A percentile compares a stretch with the other conserved stretches of the same genome.
phyloP scores from a whole-genome alignment of 2,329 filamentous ascomycete species.

The Colletotrichum cordylinicola region DNA sequence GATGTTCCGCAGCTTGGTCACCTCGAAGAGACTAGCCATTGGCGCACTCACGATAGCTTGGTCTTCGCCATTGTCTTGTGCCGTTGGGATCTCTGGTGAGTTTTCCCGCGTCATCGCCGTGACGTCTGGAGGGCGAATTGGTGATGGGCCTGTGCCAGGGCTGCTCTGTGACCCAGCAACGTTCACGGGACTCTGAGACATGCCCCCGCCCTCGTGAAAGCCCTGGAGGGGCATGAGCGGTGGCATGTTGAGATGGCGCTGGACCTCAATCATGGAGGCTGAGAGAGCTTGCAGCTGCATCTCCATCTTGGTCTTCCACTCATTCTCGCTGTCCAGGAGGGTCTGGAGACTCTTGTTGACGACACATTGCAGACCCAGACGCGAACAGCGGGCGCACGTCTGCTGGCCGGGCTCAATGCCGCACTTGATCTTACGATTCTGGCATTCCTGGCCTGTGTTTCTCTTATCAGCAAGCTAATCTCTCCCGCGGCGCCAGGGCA shows the following conservation, averaged over 20 bases:
- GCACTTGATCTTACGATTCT: conserved; percentile 61
- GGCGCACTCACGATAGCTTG: conserved; percentile 34
- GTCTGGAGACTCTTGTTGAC: conserved; percentile 62
- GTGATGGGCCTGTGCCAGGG: conserved; percentile 22
- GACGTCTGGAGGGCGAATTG: conserved; percentile 24
- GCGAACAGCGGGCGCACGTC: conserved; percentile 54
- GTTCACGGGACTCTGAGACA: conserved; percentile 18
- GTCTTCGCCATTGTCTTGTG: conserved; percentile 26
- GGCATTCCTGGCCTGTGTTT: conserved; percentile 46
- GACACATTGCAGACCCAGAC: conserved; percentile 55
- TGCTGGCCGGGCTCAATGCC: conserved; percentile 49
- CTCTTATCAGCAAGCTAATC: background rate
- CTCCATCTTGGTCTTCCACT: conserved; percentile 42
- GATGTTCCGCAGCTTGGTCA: conserved; percentile 37
- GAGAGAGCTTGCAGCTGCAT: conserved; percentile 30
- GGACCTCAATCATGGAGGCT: conserved; percentile 30
- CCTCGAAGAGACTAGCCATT: conserved; percentile 37
- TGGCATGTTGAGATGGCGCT: conserved; percentile 26
- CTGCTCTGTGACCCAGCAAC: conserved; percentile 19
- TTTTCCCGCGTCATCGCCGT: conserved; percentile 39
- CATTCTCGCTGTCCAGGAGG: conserved; percentile 57
- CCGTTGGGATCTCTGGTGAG: conserved; percentile 27
- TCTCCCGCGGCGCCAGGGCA: background rate
- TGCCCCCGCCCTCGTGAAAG: background rate
- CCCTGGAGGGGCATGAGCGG: background rate